Evolutionary conservation across 2,329 filamentous ascomycete species (phyloP), one percentile per base, ranked within the genome.

Genomic region (Fusarium sarcochroum): DNA sequence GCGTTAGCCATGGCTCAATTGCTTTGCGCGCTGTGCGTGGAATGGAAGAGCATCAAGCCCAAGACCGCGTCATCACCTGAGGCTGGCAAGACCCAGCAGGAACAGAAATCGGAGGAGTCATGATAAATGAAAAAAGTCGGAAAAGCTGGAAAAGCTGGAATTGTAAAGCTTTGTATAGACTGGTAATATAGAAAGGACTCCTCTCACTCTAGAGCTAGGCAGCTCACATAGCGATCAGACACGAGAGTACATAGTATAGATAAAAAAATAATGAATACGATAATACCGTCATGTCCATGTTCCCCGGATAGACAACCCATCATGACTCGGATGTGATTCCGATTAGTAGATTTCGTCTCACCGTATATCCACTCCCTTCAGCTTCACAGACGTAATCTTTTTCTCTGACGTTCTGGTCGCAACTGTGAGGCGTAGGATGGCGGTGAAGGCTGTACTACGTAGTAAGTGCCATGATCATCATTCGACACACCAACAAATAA

Each of bases 41-140:
- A 92, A 76, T 93, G 90, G 90, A 88, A 82, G 75, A 89, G 81
- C 67, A 88, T 92, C 73, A 92, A 91, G 82, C 62, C 62, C 13
- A 87, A 86, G 72, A 55, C 27, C 6, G 71, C 73, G 62, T 62
- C 53, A 32, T 57, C 51, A 6, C 44, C 55, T 10, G 51, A 52
- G 30, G 45, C 40, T 23, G 52, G 48, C 14, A 41, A 66, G 10
- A 8, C 42, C 18, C 35, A 25, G 11, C 34, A 58, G 20, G 45
- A 58, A 30, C 10, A 63, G 41, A 68, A 65, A 45, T 21, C 38
- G 8, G 64, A 68, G 38, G 55, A 62, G 46, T 57, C 60, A 46
- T 69, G 69, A 69, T 65, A 34, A 30, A 35, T 8, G 18, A 40
- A n/a, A 44, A 40, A 8, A 15, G n/a, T 30, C 18, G 8, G 11